These are phyloP conservation scores for Pilasporangium apinafurcum DNA, from an alignment of 352 stramenopile species.

Conservation along the genomic window DNA sequence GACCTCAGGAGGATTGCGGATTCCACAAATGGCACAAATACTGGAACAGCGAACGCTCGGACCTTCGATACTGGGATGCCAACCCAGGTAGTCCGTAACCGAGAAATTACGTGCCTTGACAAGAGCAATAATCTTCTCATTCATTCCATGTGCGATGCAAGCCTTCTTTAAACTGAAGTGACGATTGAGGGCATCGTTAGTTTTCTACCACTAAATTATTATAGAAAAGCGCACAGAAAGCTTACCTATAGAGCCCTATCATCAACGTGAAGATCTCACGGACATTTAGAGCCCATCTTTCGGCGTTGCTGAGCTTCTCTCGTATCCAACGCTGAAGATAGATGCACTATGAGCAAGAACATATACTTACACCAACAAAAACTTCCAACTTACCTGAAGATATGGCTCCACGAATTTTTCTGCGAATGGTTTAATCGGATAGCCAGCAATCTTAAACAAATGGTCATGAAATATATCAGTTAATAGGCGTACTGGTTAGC, in stretches of 20 bases:
- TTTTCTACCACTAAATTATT: too few species aligned
- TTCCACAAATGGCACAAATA: constrained; percentile 61
- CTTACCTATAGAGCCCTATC: constrained; percentile 70
- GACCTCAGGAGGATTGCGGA: constrained; percentile 69
- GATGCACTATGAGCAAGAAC: neutral
- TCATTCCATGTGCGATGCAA: constrained; percentile 49
- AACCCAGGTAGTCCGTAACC: constrained; percentile 71
- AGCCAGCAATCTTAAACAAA: constrained; percentile 51
- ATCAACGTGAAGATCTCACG: constrained; percentile 74
- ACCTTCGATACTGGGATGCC: constrained; percentile 72
- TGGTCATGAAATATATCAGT: neutral
- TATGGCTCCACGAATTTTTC: constrained; percentile 69
- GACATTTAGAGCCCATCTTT: constrained; percentile 47
- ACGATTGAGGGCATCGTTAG: too few species aligned
- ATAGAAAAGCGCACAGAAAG: too few species aligned
- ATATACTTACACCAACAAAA: neutral
- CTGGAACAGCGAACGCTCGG: constrained; percentile 68
- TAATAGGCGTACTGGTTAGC: too few species aligned
- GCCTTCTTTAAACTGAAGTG: constrained; percentile 52
- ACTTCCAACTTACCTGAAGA: constrained; percentile 27
- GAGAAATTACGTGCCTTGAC: constrained; percentile 63
- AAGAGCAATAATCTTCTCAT: constrained; percentile 38
- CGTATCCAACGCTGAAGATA: constrained; percentile 57
- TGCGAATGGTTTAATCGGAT: constrained; percentile 79
- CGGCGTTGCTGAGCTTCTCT: constrained; percentile 47